Evolutionary conservation across 441 rosid genomes (phyloP), one percentile per base, ranked within the genome.

Genomic region (Gossypium gossypioides): DNA sequence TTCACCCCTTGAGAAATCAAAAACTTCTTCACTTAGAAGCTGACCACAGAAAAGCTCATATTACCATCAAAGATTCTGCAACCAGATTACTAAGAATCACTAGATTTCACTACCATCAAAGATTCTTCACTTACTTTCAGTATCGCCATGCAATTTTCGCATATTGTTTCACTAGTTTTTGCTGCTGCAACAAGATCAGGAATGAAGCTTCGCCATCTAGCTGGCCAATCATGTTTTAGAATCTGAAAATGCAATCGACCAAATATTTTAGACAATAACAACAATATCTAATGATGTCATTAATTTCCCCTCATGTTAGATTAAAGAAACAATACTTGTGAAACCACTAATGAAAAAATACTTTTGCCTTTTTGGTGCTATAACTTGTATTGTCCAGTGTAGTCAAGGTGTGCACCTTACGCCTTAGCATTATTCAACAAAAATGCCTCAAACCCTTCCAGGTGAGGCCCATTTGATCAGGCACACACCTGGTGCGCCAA

Each of bases 121-220:
- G 27, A 72, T 8, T 21, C 15, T 27, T 32, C 52, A 74, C 89
- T 78, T 81, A 90, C 99, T 87, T 96, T 96, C 77, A 96, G 81
- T 77, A 96, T 96, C 52, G 83, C 87, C 99, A 96, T 96, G 92
- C 97, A 93, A 86, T 96, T 96, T 77, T 93, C 98, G 69, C 99
- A 96, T 73, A 96, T 90, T 27, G 97, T 96, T 93, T 96, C 99
- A 12, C 97, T 96, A 40, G 99, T 90, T 86, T 90, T 96, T 71
- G 99, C 98, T 24, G 99, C 99, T 3, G 98, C 89, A 85, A 96
- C 98, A 74, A 96, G 93, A 85, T 93, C 99, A 34, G 99, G 99
- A 77, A 96, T 89, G 83, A 96, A 96, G 84, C 97, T 92, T 76
- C 82, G 84, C 99, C 98, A 96, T 78, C 97, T 92, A 71, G 88